Base-by-base conservation (phyloP, 2,329 filamentous ascomycete genomes). In the Penicillium polonicum region DNA sequence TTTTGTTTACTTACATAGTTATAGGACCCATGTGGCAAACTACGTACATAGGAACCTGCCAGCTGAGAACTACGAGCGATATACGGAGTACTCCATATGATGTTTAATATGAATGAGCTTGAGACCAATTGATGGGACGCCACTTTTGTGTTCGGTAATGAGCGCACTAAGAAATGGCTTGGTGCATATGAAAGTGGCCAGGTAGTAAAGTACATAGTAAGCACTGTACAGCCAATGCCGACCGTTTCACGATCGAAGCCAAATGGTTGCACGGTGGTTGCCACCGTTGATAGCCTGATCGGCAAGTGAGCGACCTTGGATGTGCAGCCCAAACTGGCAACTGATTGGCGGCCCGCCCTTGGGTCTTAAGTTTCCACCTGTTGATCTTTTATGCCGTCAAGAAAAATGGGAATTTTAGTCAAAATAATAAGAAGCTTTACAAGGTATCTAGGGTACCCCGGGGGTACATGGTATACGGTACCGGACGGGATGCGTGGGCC, bases 281-380 rank as follows among this genome's bases (percentile, higher is more conserved):
- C 64, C 63, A 65, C 64, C 61, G 61, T 61, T 65, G 56, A 64
- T 65, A 58, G 59, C 38, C 45, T 61, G 63, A 64, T 65, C 63
- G 62, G 58, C 59, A 58, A 51, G 54, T 58, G 54, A 58, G 61
- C 55, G 60, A 60, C 54, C 55, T 51, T 19, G 46, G 44, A 57
- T 57, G 55, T 52, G 60, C 39, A 38, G 45, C 31, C 48, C 52
- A 25, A 52, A 58, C 51, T 15, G 45, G 63, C 25, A 57, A 65
- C 58, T 42, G 65, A 65, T 65, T 53, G 43, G 42, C 61, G 55
- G 25, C 7, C 17, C 12, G 13, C 19, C 33, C 25, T 45, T 36
- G 31, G 50, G 31, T 36, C 42, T 36, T 52, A 46, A 45, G 51
- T 60, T 62, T 60, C 56, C 60, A 60, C 60, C 58, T 60, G 63